Base-by-base conservation (phyloP, 208 protist species). In the Polymyxa betae region DNA sequence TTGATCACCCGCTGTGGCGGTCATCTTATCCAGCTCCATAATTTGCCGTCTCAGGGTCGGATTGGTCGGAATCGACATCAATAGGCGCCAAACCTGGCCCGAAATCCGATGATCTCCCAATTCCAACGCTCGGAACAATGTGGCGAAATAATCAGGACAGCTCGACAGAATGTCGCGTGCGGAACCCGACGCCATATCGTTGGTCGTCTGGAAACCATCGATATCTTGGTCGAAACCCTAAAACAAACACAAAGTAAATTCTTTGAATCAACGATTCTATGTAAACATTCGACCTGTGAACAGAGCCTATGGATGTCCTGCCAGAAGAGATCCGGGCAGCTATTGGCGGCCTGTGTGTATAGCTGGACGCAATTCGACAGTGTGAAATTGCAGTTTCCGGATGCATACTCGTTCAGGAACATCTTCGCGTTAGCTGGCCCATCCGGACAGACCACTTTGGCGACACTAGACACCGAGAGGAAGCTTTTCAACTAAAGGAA, bases 41-140 rank as follows among this genome's bases (percentile, higher is more conserved):
- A 82, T 82, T 82, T 82, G 5, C 12, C 40, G 72, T 82, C 35
- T 82, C 72, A 82, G 72, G 16, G 72, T 38, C 5, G 72, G 72
- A n/a, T 82, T 82, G 12, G 72, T 45, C 5, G 72, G 72, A 82
- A 82, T 82, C 12, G 35, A 5, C 72, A 82, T 82, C 40, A 82
- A 82, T 16, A 82, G n/a, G 5, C 72, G 72, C 72, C 72, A 82
- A 82, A 82, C 72, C n/a, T 82, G 72, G 35, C 72, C 72, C 5
- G 72, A 82, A 38, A 82, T 35, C 10, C 72, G 72, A 43, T 35
- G 5, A 35, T 82, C 72, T 12, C 72, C 72, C 16, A 82, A n/a
- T n/a, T 82, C 16, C n/a, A 82, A 43, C 12, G 72, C 72, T 40
- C 72, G 72, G 35, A 82, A 82, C 5, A 82, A 82, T 38, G 35